A percentile compares a stretch with the other conserved stretches of the same genome.
Conservation (phyloP, 1,139 yeast species). For the Taphrina confusa region DNA sequence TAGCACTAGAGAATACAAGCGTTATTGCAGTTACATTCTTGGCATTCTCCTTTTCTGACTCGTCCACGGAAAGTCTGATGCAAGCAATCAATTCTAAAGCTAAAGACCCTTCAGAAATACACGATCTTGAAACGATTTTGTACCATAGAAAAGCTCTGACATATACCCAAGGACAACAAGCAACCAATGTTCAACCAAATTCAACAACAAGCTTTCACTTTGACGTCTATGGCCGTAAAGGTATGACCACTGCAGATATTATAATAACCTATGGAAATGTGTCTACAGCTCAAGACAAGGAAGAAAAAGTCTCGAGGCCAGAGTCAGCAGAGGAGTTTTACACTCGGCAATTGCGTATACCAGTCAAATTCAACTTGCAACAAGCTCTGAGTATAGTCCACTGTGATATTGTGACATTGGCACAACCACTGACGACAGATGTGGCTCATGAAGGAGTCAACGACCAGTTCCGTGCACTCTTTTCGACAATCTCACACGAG, state of each 20-base stretch:
- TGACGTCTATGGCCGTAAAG: conserved; percentile 70
- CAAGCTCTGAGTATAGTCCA: conserved; percentile 73
- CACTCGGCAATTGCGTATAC: conserved; percentile 61
- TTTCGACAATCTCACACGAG: background rate
- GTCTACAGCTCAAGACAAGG: conserved; percentile 3
- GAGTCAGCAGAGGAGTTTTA: conserved; percentile 44
- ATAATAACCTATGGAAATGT: conserved; percentile 65
- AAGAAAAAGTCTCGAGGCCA: too few relatives aligned
- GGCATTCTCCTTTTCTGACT: conserved; percentile 68
- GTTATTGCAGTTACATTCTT: conserved; percentile 57
- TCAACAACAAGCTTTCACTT: conserved; percentile 52
- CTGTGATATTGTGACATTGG: conserved; percentile 65
- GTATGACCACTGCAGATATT: conserved; percentile 66
- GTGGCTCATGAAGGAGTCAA: background rate
- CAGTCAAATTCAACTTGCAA: conserved; percentile 66
- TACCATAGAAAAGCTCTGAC: conserved; percentile 61
- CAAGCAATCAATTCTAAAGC: conserved; percentile 46
- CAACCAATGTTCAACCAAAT: conserved; percentile 39
- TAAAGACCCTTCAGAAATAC: conserved; percentile 59
- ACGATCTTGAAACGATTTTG: conserved; percentile 73
- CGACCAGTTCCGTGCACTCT: background rate
- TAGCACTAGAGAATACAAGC: conserved; percentile 62
- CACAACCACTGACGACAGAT: conserved; percentile 50
- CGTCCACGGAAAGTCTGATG: conserved; percentile 67
- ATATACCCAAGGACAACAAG: conserved; percentile 26